These are phyloP conservation scores for Malassezia brasiliensis DNA, from an alignment of 1,284 basidiomycete species.

Conservation along the genomic window DNA sequence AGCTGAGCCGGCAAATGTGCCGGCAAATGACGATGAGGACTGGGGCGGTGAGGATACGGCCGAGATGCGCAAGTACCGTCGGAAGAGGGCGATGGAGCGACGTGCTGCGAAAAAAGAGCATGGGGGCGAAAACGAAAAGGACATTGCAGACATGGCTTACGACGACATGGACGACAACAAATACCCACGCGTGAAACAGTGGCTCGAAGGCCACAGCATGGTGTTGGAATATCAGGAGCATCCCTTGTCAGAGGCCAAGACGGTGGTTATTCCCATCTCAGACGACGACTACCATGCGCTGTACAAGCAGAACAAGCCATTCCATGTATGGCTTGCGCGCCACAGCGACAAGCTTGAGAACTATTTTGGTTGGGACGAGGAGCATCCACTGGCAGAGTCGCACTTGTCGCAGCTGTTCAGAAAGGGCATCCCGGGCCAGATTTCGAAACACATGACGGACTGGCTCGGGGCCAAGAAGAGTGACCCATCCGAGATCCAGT, in stretches of 20 bases:
- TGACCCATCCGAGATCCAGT: too few relatives aligned
- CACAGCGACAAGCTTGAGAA: constrained; percentile 3
- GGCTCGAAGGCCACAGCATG: constrained; percentile 42
- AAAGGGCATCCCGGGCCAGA: background rate
- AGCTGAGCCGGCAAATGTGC: background rate
- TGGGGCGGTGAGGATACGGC: constrained; percentile 42
- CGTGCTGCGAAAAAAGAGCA: background rate
- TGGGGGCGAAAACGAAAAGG: constrained; percentile 10
- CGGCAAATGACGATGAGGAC: constrained; percentile 18
- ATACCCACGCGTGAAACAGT: constrained; percentile 33
- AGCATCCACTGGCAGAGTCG: background rate
- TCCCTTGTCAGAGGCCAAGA: constrained; percentile 29
- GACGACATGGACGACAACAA: constrained; percentile 13
- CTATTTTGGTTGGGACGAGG: background rate
- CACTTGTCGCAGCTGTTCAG: background rate
- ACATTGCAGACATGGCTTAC: constrained; percentile 4
- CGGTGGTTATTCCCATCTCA: constrained; percentile 32
- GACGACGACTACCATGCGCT: constrained; percentile 28
- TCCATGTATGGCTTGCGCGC: constrained; percentile 1
- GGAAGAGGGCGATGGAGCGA: constrained; percentile 13
- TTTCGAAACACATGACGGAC: background rate
- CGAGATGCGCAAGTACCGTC: constrained; percentile 30
- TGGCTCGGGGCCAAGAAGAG: background rate
- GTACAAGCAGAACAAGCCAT: constrained; percentile 21
- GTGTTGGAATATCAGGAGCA: constrained; percentile 37